phyloP scores from a whole-genome alignment of 805 yeast genomes.

The Jamesozyma spencerorum region DNA sequence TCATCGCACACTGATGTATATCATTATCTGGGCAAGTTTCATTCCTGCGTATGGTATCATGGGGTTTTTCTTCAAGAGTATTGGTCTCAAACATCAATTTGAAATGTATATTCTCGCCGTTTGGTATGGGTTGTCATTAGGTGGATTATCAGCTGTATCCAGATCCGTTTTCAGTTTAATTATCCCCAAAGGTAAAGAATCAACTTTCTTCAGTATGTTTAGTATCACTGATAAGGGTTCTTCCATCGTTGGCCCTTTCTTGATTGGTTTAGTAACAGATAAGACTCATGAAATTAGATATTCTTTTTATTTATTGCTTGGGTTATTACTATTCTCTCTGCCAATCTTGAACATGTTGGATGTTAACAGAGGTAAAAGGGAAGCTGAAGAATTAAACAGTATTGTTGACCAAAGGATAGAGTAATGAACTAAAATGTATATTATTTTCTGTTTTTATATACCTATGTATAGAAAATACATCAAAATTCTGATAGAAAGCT shows the following conservation, averaged over 20 bases:
- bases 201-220: conserved; percentile 65
- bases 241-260: conserved; percentile 60
- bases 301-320: conserved; percentile 55
- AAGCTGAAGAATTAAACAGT: conserved; percentile 36
- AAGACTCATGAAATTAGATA: conserved; percentile 64
- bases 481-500: too few relatives aligned
- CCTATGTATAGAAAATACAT: background rate
- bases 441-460: background rate
- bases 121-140: conserved; percentile 70
- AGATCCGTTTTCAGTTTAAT: conserved; percentile 59
- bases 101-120: conserved; percentile 64
- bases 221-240: conserved; percentile 77
- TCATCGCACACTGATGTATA: conserved; percentile 40
- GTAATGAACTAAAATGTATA: background rate
- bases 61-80: conserved; percentile 45
- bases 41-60: conserved; percentile 66
- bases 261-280: conserved; percentile 67
- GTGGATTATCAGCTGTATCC: conserved; percentile 62
- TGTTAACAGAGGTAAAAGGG: conserved; percentile 51
- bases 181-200: conserved; percentile 68
- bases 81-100: conserved; percentile 53
- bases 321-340: conserved; percentile 43
- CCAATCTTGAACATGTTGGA: conserved; percentile 49
- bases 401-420: background rate
- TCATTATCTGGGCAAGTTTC: conserved; percentile 51